Base-by-base conservation (phyloP, 2,329 filamentous ascomycete genomes). In the Paraphoma sp. region DNA sequence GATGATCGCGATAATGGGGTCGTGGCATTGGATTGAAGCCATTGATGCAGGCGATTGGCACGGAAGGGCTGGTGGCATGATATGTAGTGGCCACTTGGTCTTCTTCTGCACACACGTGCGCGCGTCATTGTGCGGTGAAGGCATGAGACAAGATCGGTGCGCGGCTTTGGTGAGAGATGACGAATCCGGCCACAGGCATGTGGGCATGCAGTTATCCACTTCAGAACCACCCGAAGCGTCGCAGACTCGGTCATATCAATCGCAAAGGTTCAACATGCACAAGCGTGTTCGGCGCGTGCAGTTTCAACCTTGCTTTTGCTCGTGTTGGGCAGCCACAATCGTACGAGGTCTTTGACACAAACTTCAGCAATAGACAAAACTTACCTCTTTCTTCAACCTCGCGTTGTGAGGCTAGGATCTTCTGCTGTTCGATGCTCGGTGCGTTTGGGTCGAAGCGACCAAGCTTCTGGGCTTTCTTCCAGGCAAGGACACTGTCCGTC, bases 391-490 rank as follows among this genome's bases (percentile, higher is more conserved):
- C 83, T 62, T 84, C 80, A 62, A 97, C 82, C 71, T 96, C 92
- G 53, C 86, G 85, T 63, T 88, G 83, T 42, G 89, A 84, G 40
- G 88, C 88, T 14, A 85, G 83, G 54, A 90, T 81, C 74, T 91
- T 91, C 61, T 91, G 85, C 72, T 91, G 83, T 73, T 93, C 89
- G 18, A 90, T 85, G 57, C 83, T 86, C 16, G 90, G 87, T 7
- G 93, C 92, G 67, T 89, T 84, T 11, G 95, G 95, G 73, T 98
- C 92, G 78, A 99, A 99, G 36, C 95, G 91, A 48, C 95, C 95
- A n/a, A 98, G 86, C 75, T 96, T 93, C 77, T 97, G 89, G n/a
- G 87, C 82, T 80, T 91, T 94, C 80, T 99, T 99, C 93, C 93
- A 98, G 6, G 93, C 91, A 23, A 97, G 85, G 12, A 99, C 95